Base-by-base conservation (phyloP, 169 alveolate species). In the Cryptosporidium ubiquitum region DNA sequence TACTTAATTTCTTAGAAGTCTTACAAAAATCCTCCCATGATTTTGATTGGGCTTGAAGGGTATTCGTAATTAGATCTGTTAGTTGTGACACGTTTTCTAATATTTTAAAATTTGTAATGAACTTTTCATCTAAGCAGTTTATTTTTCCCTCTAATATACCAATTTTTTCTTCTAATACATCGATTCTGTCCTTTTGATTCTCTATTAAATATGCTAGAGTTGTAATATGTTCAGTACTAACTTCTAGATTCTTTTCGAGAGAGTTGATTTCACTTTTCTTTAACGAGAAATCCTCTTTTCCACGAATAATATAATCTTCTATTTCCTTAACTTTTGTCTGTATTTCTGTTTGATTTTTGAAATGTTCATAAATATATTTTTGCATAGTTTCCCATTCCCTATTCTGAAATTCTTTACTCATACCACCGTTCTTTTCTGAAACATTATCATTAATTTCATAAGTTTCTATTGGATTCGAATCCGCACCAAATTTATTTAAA, bases 351-450 rank as follows among this genome's bases (percentile, higher is more conserved):
- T 79, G 89, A 18, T 79, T 29, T 26, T 42, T 39, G 26, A 79
- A 58, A 40, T 66, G 89, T 31, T 79, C 89, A 23, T 79, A 79
- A 3, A 79, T 58, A 44, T 79, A 79, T 37, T 40, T 58, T 61
- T 79, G 58, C 55, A 79, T 23, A 12, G 68, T 47, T 29, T 61
- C 47, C 89, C 89, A 79, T 61, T 79, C 89, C 51, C 44, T 58
- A 55, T 44, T 10, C 23, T 23, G 1, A 33, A 33, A 58, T 73
- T 55, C 42, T 55, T 55, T 33, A 58, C 35, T 57, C 10, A 52
- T 20, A 31, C 26, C 29, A 16, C 6, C n/a, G 66, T 29, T 16
- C 4, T 29, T 35, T 18, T 26, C n/a, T 0, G 5, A 61, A 3
- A 18, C 9, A 61, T 51, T 16, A 10, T 33, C 75, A 31, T 20